These are phyloP conservation scores for Backusella parvicylindrica DNA, from an alignment of 192 early-diverging fungal genomes.

Conservation along the genomic window DNA sequence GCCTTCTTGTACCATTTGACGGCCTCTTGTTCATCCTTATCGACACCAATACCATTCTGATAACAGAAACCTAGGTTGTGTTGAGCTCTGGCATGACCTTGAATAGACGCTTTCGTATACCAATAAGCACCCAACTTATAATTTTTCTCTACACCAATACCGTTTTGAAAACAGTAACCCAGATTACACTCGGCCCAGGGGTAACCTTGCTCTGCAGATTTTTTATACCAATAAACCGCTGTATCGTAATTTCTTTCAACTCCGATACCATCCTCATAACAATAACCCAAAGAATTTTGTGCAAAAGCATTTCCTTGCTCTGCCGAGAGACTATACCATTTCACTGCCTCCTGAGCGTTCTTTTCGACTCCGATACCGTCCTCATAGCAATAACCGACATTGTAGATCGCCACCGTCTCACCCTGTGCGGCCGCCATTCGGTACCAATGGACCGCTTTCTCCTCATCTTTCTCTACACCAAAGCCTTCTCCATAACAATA, in stretches of 20 bases:
- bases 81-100: slow-evolving; percentile 50
- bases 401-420: slow-evolving; percentile 51
- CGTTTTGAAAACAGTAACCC: slow-evolving; percentile 68
- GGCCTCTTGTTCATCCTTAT: slow-evolving; percentile 45
- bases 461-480: slow-evolving; percentile 63
- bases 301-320: slow-evolving; percentile 68
- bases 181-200: slow-evolving; percentile 64
- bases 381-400: slow-evolving; percentile 54
- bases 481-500: slow-evolving; percentile 76
- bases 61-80: slow-evolving; percentile 79
- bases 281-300: slow-evolving; percentile 74
- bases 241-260: slow-evolving; percentile 45
- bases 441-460: slow-evolving; percentile 60
- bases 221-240: slow-evolving; percentile 58
- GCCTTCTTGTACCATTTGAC: slow-evolving; percentile 48
- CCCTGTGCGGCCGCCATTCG: slow-evolving; percentile 46
- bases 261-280: slow-evolving; percentile 78
- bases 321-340: slow-evolving; percentile 63
- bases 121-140: slow-evolving; percentile 48
- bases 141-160: slow-evolving; percentile 49
- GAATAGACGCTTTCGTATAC: slow-evolving; percentile 54
- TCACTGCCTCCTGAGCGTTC: slow-evolving; percentile 46
- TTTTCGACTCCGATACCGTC: slow-evolving; percentile 52
- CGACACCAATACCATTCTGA: slow-evolving; percentile 77
- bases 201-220: slow-evolving; percentile 46